Evolutionary conservation across 306 rosid species (phyloP), one percentile per base, ranked within the genome.

Genomic region (Fragaria nilgerrensis): DNA sequence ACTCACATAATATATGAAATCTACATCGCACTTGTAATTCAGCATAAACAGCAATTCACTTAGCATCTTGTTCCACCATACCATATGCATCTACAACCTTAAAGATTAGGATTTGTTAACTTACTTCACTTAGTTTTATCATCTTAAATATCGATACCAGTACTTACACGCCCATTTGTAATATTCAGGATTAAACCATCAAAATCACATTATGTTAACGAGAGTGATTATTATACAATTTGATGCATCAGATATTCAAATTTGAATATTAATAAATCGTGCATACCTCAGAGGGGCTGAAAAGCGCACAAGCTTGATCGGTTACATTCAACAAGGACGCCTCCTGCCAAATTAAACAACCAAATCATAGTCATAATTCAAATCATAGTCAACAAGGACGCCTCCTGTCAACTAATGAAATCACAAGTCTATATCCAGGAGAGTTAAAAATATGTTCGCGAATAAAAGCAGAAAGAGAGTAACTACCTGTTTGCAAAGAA

Each of bases 401-500:
- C 97, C 86, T 95, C 97, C 98, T 95, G 90, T 77, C 74, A 77
- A 77, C 82, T 61, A 14, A 81, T 48, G 52, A 78, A 68, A 43
- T 15, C 39, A n/a, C 67, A 76, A 73, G 68, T 19, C 59, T 10
- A 66, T 37, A 16, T 79, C 43, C 37, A 55, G 47, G 78, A 44
- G 23, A 67, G 70, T 50, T 16, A 78, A 17, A 37, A 61, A 52
- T 20, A 50, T 20, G 17, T 22, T 52, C 43, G 4, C 19, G 1
- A 1, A 37, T 36, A 48, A 72, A 82, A 71, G 76, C 7, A 71
- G 78, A 71, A 34, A 74, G 53, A 78, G 44, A 72, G 19, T 53
- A 75, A 77, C 80, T 64, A 95, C 97, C 97, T 95, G 96, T 87
- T 95, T 95, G 87, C 98, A 95, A 37, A 95, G 83, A 85, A 95